These are phyloP conservation scores for Auriculariales sp. DNA, from an alignment of 768 basidiomycete genomes.

Conservation along the genomic window DNA sequence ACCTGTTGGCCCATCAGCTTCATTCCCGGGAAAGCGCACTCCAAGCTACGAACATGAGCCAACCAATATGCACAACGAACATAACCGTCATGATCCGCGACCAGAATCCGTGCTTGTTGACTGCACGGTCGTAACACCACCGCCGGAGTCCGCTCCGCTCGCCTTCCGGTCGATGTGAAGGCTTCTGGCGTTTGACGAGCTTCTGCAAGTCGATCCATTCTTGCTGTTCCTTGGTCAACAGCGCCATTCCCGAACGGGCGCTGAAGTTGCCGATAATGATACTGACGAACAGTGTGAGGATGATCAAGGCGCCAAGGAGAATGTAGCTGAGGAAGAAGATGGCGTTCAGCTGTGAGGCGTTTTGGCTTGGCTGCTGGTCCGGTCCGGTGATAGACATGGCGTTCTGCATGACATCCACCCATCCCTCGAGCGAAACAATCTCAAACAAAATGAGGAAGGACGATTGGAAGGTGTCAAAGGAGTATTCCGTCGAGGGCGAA, in stretches of 20 bases:
- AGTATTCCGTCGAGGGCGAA: slow-evolving; percentile 66
- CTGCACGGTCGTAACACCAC: slow-evolving; percentile 89
- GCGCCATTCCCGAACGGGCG: slow-evolving; percentile 70
- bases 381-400: slow-evolving; percentile 64
- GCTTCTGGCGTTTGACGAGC: slow-evolving; percentile 71
- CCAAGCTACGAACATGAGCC: slow-evolving; percentile 42
- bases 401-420: slow-evolving; percentile 84
- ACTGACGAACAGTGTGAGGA: slow-evolving; percentile 83
- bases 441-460: slow-evolving; percentile 89
- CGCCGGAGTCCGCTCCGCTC: slow-evolving; percentile 42
- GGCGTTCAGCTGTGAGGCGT: slow-evolving; percentile 68
- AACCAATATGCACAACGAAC: slow-evolving; percentile 68
- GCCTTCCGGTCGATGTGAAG: slow-evolving; percentile 62
- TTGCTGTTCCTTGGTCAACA: slow-evolving; percentile 72
- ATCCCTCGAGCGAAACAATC: slow-evolving; percentile 90
- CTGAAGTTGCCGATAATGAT: slow-evolving; percentile 94
- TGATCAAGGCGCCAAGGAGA: slow-evolving; percentile 77
- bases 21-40: not conserved
- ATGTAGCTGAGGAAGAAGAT: slow-evolving; percentile 90
- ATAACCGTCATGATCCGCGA: slow-evolving; percentile 60
- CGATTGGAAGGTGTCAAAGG: slow-evolving; percentile 74
- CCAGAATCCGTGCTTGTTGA: slow-evolving; percentile 92
- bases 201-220: slow-evolving; percentile 93
- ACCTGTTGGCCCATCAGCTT: slow-evolving; percentile 33
- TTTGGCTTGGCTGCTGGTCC: slow-evolving; percentile 53